Evolutionary conservation across 345 rosid species (phyloP), one percentile per base, ranked within the genome.

Genomic region (Salix viminalis): DNA sequence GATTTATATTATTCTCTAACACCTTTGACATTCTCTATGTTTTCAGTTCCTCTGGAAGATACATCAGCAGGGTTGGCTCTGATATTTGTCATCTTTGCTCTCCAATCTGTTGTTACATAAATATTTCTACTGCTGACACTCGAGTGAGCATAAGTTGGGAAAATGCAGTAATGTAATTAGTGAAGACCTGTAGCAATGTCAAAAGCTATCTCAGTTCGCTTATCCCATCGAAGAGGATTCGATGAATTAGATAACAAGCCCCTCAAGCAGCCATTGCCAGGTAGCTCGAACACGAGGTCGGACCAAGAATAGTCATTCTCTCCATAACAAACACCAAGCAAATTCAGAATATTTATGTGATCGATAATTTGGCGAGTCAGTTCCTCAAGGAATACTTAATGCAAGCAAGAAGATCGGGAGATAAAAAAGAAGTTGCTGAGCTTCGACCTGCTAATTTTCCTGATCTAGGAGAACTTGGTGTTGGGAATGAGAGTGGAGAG

Each of bases 351-450:
- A 34, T 89, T 89, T 61, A 81, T 79, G 81, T 89, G 90, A 39
- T 86, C 86, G 19, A 89, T 86, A 13, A 87, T 82, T 58, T 60
- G 78, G 2, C 84, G 79, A 9, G 83, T 83, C 12, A 84, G 69
- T 73, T 82, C 76, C 50, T 71, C 83, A 87, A 65, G 9, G 87
- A 86, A 50, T 83, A 87, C 69, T 86, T 89, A 48, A 90, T 79
- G 61, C 89, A 89, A 0, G 48, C 80, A 1, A 88, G 88, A 77
- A 89, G 85, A 80, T 90, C 89, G 5, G 88, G 91, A 23, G 94
- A 89, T 61, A 90, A 75, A 79, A 86, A 86, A 19, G 88, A 85
- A 74, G 71, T 77, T 32, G 84, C 15, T 7, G 87, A 83, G 83
- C 90, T 85, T 75, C 75, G 74, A 30, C 77, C 77, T 0, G 79